Base-by-base conservation (phyloP, 2,329 filamentous ascomycete genomes). In the Ascochyta fabae region DNA sequence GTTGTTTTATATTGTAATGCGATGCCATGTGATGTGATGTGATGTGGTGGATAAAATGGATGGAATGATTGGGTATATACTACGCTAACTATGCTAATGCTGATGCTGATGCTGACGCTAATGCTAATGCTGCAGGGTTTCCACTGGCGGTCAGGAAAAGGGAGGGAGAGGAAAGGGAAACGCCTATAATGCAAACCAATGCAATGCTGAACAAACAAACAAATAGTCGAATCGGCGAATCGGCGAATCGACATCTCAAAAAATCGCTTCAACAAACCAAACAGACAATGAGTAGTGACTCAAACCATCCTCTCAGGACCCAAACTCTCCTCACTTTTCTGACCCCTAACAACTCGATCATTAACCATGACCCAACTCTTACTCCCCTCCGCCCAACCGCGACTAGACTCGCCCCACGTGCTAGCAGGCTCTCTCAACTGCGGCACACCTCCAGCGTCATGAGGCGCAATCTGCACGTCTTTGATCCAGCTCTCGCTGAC, bases 401-500 rank as follows among this genome's bases (percentile, higher is more conserved):
- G 23, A n/a, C 36, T 38, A 4, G 23, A 9, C 23, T 38, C 19
- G 2, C 42, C 53, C 46, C 46, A 56, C 0, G 19, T 47, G 2
- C 19, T 19, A 15, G 42, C 36, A 5, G 42, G 47, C 12, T 26
- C 53, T 4, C 6, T 34, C 24, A 56, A 15, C 26, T 31, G 22
- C 3, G 46, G 22, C 2, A 41, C 31, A 15, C 8, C 3, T 12
- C 35, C 40, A 3, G 9, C 12, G 22, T 26, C 10, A n/a, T 8
- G 19, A 3, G 19, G 7, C 1, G 13, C 3, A 2, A 3, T 12
- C 19, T 45, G 23, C 1, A 16, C 31, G 2, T 50, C 46, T 15
- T 42, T 23, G n/a, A 47, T 38, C 53, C 53, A 56, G 12, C 42
- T 47, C 31, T 50, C 53, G 19, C 42, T 45, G 1, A 46, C 35